Evolutionary conservation across 1,139 yeast genomes (phyloP).

Genomic region (Groenewaldozyma sp.): DNA sequence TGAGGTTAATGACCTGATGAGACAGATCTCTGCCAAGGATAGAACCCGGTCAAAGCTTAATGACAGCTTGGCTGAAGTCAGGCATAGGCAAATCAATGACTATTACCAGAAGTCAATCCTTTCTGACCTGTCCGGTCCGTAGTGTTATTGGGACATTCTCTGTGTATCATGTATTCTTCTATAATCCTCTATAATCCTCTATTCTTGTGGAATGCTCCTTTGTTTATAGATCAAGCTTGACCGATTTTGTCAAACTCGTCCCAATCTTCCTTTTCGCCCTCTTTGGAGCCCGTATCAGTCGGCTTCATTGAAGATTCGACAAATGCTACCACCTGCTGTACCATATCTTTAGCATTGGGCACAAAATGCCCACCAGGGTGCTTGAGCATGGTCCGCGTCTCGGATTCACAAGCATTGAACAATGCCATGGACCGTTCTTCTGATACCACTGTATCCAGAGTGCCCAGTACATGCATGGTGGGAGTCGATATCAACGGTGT

Average conservation of each 20-base stretch:
- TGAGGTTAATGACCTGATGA: background rate
- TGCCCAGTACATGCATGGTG: slow-evolving; percentile 72
- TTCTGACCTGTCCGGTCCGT: too few relatives aligned
- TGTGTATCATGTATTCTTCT: too few relatives aligned
- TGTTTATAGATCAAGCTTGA: too few relatives aligned
- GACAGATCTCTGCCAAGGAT: background rate
- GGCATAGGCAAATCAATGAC: slow-evolving; percentile 2
- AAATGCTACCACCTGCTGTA: slow-evolving; percentile 43
- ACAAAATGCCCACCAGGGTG: slow-evolving; percentile 89
- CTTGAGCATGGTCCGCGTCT: slow-evolving; percentile 41
- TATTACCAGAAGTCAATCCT: slow-evolving; percentile 2
- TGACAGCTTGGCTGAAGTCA: background rate
- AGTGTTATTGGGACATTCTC: too few relatives aligned
- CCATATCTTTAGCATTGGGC: slow-evolving; percentile 57
- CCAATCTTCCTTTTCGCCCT: slow-evolving; percentile 30
- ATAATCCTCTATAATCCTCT: too few relatives aligned
- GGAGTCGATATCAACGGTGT: slow-evolving; percentile 42
- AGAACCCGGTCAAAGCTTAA: background rate
- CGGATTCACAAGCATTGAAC: slow-evolving; percentile 43
- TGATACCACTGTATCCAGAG: slow-evolving; percentile 81
- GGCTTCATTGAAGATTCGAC: slow-evolving; percentile 22
- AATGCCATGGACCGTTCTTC: slow-evolving; percentile 56
- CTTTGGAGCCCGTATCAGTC: slow-evolving; percentile 8
- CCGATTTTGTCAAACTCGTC: slow-evolving; percentile 38
- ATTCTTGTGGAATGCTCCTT: too few relatives aligned